Evolutionary conservation across 805 yeast species (phyloP).

Genomic region (Candida nemodendra): DNA sequence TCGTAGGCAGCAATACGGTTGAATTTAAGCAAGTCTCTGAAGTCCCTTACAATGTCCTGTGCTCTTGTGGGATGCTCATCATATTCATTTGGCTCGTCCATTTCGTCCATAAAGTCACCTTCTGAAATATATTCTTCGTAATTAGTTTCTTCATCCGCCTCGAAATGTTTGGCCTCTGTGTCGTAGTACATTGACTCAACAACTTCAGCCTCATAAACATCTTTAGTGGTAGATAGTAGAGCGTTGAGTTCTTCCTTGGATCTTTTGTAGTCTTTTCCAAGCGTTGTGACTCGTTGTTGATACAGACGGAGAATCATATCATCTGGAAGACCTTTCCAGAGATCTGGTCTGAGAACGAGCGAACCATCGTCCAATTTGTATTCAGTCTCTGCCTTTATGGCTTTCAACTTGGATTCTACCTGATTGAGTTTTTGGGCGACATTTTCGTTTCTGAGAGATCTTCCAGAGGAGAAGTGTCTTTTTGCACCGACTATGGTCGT

Average conservation of each 20-base stretch:
- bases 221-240: constrained; percentile 43
- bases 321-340: constrained; percentile 70
- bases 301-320: constrained; percentile 61
- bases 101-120: constrained; percentile 31
- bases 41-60: constrained; percentile 67
- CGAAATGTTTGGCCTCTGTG: constrained; percentile 43
- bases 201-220: constrained; percentile 26
- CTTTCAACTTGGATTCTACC: constrained; percentile 14
- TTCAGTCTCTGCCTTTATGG: constrained; percentile 14
- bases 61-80: constrained; percentile 71
- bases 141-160: constrained; percentile 40
- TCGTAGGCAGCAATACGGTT: constrained; percentile 89
- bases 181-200: constrained; percentile 35
- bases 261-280: constrained; percentile 51
- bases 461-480: background rate
- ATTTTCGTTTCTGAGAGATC: constrained; percentile 1
- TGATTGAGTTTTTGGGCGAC: constrained; percentile 7
- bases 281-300: constrained; percentile 49
- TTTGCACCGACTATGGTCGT: background rate
- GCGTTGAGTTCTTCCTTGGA: constrained; percentile 56
- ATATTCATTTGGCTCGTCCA: constrained; percentile 44
- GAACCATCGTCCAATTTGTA: constrained; percentile 21
- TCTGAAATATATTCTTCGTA: constrained; percentile 39
- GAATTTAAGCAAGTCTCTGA: constrained; percentile 71
- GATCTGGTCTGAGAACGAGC: constrained; percentile 59